Evolutionary conservation across 2,329 filamentous ascomycete species (phyloP).

Genomic region (Ustilaginoidea virens): DNA sequence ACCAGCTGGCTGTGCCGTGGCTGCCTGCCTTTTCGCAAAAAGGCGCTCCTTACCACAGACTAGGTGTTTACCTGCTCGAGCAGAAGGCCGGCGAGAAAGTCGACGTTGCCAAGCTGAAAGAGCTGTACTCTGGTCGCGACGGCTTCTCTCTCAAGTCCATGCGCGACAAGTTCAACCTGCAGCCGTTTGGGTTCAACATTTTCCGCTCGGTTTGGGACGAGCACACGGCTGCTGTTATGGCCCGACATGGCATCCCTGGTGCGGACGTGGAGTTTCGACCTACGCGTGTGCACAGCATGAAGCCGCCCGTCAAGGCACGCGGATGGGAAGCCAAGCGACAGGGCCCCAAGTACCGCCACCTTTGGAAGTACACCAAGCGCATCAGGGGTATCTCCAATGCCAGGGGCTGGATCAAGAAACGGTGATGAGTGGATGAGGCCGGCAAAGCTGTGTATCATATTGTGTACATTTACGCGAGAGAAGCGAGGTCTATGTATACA

Average conservation of each 20-base stretch:
- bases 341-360: slow-evolving; percentile 46
- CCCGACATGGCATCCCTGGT: slow-evolving; percentile 56
- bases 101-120: slow-evolving; percentile 41
- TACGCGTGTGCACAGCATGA: slow-evolving; percentile 56
- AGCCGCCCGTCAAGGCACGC: slow-evolving; percentile 42
- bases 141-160: slow-evolving; percentile 64
- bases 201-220: slow-evolving; percentile 90
- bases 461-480: slow-evolving; percentile 5
- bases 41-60: slow-evolving; percentile 79
- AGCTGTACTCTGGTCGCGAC: slow-evolving; percentile 38
- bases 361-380: slow-evolving; percentile 50
- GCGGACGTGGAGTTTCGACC: slow-evolving; percentile 74
- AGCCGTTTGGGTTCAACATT: slow-evolving; percentile 66
- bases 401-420: slow-evolving; percentile 25
- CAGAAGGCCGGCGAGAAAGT: slow-evolving; percentile 48
- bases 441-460: slow-evolving; percentile 5
- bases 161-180: slow-evolving; percentile 51
- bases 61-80: slow-evolving; percentile 71
- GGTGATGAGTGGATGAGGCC: slow-evolving; percentile 9
- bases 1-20: slow-evolving; percentile 66
- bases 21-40: slow-evolving; percentile 76
- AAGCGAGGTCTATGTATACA: too few species aligned
- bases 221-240: slow-evolving; percentile 75
- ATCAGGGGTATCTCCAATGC: slow-evolving; percentile 31
- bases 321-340: slow-evolving; percentile 54